These are phyloP conservation scores for Didymosphaeria variabile DNA, from an alignment of 2,329 filamentous ascomycete genomes.

Conservation along the genomic window DNA sequence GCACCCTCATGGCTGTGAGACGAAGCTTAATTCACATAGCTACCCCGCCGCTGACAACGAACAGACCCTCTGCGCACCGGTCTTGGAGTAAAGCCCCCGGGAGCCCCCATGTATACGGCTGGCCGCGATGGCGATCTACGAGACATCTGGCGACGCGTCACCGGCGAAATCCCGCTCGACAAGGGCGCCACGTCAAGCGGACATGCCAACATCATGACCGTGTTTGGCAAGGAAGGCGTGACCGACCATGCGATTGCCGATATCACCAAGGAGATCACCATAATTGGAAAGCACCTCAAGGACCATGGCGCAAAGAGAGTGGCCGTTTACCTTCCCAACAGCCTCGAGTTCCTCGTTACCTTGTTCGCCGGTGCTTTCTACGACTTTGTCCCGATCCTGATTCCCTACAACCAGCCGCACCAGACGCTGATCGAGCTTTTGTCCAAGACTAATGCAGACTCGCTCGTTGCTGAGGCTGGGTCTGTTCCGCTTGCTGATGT, in stretches of 20 bases:
- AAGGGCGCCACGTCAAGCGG: slow-evolving; percentile 71
- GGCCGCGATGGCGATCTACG: slow-evolving; percentile 89
- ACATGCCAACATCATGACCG: slow-evolving; percentile 77
- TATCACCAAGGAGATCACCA: slow-evolving; percentile 84
- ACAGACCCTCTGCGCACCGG: slow-evolving; percentile 50
- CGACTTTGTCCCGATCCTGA: slow-evolving; percentile 80
- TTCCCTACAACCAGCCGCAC: slow-evolving; percentile 82
- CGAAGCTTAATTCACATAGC: background rate
- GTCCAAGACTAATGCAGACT: slow-evolving; percentile 76
- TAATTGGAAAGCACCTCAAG: slow-evolving; percentile 80
- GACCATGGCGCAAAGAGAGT: slow-evolving; percentile 75
- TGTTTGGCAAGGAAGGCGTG: slow-evolving; percentile 78
- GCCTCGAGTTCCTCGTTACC: slow-evolving; percentile 81
- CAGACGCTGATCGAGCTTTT: slow-evolving; percentile 76
- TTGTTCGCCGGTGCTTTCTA: slow-evolving; percentile 92
- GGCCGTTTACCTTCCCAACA: slow-evolving; percentile 92
- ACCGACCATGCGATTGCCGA: slow-evolving; percentile 75
- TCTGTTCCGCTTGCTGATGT: slow-evolving; percentile 83
- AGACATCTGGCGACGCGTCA: slow-evolving; percentile 84
- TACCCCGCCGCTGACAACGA: slow-evolving; percentile 28
- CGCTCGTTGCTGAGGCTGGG: slow-evolving; percentile 84
- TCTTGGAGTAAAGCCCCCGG: slow-evolving; percentile 78
- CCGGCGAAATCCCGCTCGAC: slow-evolving; percentile 70
- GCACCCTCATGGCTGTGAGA: slow-evolving; percentile 76
- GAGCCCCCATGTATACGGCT: slow-evolving; percentile 80